These are phyloP conservation scores for Coniochaeta prunicola DNA, from an alignment of 2,329 filamentous ascomycete species.

Conservation along the genomic window DNA sequence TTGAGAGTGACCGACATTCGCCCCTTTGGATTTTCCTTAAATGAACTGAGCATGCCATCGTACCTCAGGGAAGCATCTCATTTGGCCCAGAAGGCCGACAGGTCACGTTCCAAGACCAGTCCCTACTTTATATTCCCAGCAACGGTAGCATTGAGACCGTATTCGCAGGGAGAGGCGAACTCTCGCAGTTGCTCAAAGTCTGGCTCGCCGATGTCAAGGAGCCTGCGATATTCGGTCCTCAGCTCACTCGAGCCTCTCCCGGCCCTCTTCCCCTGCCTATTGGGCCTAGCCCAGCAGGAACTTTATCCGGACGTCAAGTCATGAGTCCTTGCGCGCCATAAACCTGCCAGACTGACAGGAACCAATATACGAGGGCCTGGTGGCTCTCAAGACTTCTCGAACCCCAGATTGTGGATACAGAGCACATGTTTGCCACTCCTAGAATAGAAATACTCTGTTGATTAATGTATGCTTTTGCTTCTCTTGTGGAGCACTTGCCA, in stretches of 20 bases:
- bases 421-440: background rate
- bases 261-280: background rate
- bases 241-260: background rate
- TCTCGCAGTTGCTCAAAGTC: background rate
- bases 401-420: background rate
- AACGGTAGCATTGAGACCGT: background rate
- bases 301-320: conserved; percentile 1
- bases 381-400: background rate
- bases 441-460: conserved; percentile 1
- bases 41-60: conserved; percentile 9
- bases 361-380: background rate
- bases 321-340: background rate
- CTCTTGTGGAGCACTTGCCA: background rate
- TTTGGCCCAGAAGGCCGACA: background rate
- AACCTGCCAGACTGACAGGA: background rate
- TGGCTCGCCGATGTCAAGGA: background rate
- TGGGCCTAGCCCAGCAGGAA: background rate
- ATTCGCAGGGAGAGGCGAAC: background rate
- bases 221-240: background rate
- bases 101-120: background rate
- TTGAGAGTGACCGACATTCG: conserved; percentile 4
- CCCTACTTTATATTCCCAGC: background rate
- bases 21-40: conserved; percentile 3
- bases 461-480: background rate
- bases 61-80: background rate